A percentile compares a stretch with the other conserved stretches of the same genome.
Conservation (phyloP, 148 eudicot species). For the Persicaria maculosa region DNA sequence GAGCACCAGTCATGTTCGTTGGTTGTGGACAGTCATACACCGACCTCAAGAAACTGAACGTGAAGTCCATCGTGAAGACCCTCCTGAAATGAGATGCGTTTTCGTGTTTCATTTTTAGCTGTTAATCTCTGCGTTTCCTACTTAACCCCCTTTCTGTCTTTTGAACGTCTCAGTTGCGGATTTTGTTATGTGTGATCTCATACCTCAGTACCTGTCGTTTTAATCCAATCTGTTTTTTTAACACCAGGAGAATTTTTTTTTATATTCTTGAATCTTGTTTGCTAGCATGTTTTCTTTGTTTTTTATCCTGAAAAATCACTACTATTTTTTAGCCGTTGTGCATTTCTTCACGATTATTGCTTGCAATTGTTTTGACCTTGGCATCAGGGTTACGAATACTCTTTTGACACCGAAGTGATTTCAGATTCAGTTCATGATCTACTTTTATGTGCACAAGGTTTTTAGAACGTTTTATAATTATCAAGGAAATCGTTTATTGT, state of each 20-base stretch:
- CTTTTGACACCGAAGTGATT: too few relatives aligned
- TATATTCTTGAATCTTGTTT: not conserved
- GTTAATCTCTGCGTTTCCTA: not conserved
- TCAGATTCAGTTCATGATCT: too few relatives aligned
- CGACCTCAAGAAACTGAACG: constrained; percentile 88
- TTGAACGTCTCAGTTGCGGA: constrained; percentile 1
- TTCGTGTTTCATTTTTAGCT: not conserved
- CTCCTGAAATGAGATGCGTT: constrained; percentile 55
- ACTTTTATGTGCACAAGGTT: too few relatives aligned
- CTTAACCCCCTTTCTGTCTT: not conserved
- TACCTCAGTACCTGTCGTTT: not conserved
- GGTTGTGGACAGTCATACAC: constrained; percentile 96
- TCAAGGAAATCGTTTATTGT: too few relatives aligned
- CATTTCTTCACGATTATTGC: too few relatives aligned
- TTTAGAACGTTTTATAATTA: too few relatives aligned
- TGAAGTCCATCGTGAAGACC: constrained; percentile 87
- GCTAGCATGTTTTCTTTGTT: too few relatives aligned
- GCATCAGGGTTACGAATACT: too few relatives aligned
- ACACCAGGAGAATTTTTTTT: not conserved
- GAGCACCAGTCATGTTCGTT: constrained; percentile 97
- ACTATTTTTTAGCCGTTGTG: too few relatives aligned
- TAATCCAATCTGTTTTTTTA: not conserved
- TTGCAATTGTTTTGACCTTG: too few relatives aligned
- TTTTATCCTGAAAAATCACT: too few relatives aligned
- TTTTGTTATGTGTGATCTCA: not conserved